A percentile compares a stretch with the other conserved stretches of the same genome.
phyloP scores from a whole-genome alignment of 352 stramenopile species.

The Halophytophthora polymorphica region DNA sequence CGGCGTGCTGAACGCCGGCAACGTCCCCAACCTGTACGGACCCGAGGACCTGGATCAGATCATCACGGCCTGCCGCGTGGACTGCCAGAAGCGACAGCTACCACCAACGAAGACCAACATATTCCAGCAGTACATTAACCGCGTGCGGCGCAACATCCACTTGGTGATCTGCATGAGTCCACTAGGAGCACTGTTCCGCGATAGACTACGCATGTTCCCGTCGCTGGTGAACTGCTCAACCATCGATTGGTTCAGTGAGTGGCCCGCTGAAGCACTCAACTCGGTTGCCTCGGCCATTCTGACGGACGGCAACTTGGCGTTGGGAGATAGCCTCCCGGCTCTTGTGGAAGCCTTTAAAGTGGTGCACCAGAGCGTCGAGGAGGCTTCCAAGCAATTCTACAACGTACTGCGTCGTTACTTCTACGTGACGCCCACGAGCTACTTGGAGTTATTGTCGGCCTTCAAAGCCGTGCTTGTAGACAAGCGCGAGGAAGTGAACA shows the following conservation, averaged over 20 bases:
- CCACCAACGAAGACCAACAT: slow-evolving; percentile 94
- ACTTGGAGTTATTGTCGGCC: slow-evolving; percentile 89
- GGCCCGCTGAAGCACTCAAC: slow-evolving; percentile 81
- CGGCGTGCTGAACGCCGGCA: slow-evolving; percentile 92
- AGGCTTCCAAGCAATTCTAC: slow-evolving; percentile 84
- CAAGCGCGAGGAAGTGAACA: slow-evolving; percentile 90
- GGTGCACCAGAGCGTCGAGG: slow-evolving; percentile 90
- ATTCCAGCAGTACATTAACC: slow-evolving; percentile 92
- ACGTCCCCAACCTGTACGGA: slow-evolving; percentile 93
- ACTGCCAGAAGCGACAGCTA: slow-evolving; percentile 91
- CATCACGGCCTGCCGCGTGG: slow-evolving; percentile 83
- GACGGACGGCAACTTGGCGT: slow-evolving; percentile 64
- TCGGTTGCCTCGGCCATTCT: slow-evolving; percentile 86
- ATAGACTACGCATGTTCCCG: slow-evolving; percentile 86
- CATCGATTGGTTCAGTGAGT: slow-evolving; percentile 90
- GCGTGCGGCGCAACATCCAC: slow-evolving; percentile 90
- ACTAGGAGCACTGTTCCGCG: slow-evolving; percentile 74
- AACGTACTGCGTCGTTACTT: slow-evolving; percentile 84
- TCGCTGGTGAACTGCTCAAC: slow-evolving; percentile 86
- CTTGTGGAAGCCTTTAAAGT: slow-evolving; percentile 79
- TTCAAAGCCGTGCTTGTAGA: slow-evolving; percentile 88
- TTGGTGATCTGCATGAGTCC: slow-evolving; percentile 89
- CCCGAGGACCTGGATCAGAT: slow-evolving; percentile 92
- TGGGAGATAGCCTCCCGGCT: slow-evolving; percentile 48
- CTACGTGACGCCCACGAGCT: slow-evolving; percentile 93